Conservation (phyloP, 148 eudicot species). For the Chenopodium berlandieri region DNA sequence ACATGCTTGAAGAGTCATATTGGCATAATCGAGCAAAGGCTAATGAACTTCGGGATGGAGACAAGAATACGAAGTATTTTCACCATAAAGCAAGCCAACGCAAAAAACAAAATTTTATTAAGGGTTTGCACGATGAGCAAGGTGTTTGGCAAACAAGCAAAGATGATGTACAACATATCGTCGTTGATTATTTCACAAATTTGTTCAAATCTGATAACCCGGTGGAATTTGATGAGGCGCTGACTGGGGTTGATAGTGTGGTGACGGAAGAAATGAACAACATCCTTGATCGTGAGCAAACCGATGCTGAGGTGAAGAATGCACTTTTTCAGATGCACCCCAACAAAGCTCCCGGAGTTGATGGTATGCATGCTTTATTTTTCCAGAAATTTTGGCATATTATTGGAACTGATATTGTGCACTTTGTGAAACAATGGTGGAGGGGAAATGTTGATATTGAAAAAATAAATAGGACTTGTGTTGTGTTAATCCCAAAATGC, state of each 20-base stretch:
- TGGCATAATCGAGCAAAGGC: not conserved
- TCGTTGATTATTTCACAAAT: not conserved
- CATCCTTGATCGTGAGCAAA: not conserved
- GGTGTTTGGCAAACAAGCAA: not conserved
- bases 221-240: not conserved
- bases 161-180: not conserved
- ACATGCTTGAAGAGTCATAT: not conserved
- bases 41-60: not conserved
- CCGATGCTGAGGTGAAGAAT: not conserved
- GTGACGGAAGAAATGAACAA: not conserved
- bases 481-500: no score
- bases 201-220: not conserved
- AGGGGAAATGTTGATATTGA: no score
- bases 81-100: not conserved
- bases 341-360: not conserved
- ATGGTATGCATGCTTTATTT: no score
- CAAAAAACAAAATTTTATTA: not conserved
- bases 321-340: not conserved
- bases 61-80: not conserved
- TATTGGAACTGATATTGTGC: no score
- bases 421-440: no score
- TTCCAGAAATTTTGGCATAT: no score
- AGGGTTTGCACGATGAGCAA: not conserved
- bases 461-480: no score
- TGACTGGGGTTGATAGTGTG: not conserved